Evolutionary conservation across 1,284 basidiomycete genomes (phyloP), one percentile per base, ranked within the genome.

Genomic region (Tylopilus orsonianus): DNA sequence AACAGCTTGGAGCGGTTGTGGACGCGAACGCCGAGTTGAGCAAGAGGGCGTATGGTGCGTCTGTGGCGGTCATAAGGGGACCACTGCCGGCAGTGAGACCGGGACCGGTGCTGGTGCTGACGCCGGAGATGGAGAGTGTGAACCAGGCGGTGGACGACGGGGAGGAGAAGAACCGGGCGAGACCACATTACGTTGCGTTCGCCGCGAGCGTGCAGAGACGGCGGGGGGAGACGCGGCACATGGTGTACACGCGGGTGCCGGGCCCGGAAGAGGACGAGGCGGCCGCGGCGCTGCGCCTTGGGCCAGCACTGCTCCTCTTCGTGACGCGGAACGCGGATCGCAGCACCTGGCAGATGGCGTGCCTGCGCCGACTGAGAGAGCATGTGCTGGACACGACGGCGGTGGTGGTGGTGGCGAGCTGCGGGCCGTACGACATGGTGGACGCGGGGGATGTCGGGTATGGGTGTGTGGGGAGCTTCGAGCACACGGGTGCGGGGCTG

Each of bases 81-180:
- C 63, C 66, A 1, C 51, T 80, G 2, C 78, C 78, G 0, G 59
- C 75, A 18, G 62, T 64, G 33, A 34, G 53, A 8, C 49, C 46
- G 1, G 59, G 63, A 9, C 55, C 59, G 3, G 64, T 79, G 5
- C 42, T 77, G 13, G 65, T 86, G 26, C 71, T 81, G 57, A 83
- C 81, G 0, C 85, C 85, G 0, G 65, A 65, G 35, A 71, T 72
- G 67, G 77, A 80, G 61, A 73, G 74, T 13, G 62, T 84, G 35
- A 86, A 86, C 63, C 69, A 65, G 41, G 83, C 82, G 0, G 80
- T 86, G 12, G 84, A 85, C 51, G 79, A 80, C 42, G 72, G 70
- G 0, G 77, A 78, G 27, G 73, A 78, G 24, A 66, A 75, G 38
- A 83, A 85, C 64, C 82, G 77, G 1, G 79, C 77, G 0, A 79